Percentiles rank a stretch among this genome's conserved stretches.
Evolutionary conservation across 495 filamentous ascomycete genomes (phyloP).

Genomic region (Podospora sp.): DNA sequence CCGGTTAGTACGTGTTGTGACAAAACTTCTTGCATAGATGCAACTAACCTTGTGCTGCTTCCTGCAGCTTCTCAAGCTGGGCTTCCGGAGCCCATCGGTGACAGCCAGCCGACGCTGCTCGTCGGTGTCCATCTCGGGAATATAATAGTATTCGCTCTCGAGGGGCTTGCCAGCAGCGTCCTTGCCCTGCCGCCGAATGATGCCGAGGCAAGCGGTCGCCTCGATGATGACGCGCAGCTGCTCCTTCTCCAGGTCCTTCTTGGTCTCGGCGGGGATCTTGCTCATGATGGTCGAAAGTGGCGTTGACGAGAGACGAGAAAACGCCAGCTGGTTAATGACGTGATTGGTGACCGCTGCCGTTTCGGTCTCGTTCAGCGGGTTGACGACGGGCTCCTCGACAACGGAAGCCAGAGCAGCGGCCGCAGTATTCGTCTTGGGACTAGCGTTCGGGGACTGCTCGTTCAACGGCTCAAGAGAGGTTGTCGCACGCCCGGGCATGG

Average conservation of each 20-base stretch:
- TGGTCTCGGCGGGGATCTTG: constrained; percentile 73
- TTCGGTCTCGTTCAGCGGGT: constrained; percentile 38
- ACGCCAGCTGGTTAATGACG: constrained; percentile 93
- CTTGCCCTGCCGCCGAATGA: constrained; percentile 88
- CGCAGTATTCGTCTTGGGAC: constrained; percentile 16
- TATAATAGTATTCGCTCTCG: constrained; percentile 96
- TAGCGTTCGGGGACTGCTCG: constrained; percentile 16
- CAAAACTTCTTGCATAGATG: constrained; percentile 11
- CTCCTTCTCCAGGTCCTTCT: constrained; percentile 56
- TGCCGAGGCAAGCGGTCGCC: constrained; percentile 73
- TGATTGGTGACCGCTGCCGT: constrained; percentile 67
- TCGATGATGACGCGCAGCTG: constrained; percentile 73
- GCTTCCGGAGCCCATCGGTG: constrained; percentile 80
- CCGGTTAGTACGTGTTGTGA: constrained; percentile 5
- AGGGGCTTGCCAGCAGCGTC: constrained; percentile 93
- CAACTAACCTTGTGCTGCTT: constrained; percentile 91
- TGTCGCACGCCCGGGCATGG: neutral
- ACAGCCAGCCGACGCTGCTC: constrained; percentile 79
- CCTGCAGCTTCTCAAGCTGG: constrained; percentile 81
- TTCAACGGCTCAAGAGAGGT: constrained; percentile 18
- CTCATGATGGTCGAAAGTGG: constrained; percentile 85
- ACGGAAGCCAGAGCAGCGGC: constrained; percentile 28
- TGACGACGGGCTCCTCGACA: constrained; percentile 30
- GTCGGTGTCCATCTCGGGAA: constrained; percentile 87
- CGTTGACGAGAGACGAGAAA: constrained; percentile 88